Conservation (phyloP, 345 rosid genomes). For the Salix exigua region DNA sequence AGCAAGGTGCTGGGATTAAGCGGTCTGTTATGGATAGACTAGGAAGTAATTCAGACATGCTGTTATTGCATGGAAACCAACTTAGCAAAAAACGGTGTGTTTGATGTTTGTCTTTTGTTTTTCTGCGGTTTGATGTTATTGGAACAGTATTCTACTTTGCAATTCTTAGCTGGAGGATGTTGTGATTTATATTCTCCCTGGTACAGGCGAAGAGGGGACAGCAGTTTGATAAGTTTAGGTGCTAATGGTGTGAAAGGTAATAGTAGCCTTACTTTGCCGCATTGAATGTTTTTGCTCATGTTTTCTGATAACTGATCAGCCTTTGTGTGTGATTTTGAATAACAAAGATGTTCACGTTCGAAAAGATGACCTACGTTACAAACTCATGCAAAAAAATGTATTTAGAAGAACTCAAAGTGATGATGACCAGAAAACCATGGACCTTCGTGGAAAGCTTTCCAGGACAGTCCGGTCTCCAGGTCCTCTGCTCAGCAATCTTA, state of each 20-base stretch:
- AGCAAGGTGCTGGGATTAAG: slow-evolving; percentile 52
- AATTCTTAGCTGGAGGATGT: not conserved
- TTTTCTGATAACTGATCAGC: slow-evolving; percentile 40
- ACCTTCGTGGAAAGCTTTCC: slow-evolving; percentile 77
- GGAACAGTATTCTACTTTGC: not conserved
- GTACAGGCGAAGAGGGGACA: slow-evolving; percentile 70
- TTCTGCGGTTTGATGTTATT: not conserved
- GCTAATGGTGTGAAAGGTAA: slow-evolving; percentile 47
- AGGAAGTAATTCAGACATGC: slow-evolving; percentile 50
- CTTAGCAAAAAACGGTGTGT: slow-evolving; percentile 56
- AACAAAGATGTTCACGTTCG: slow-evolving; percentile 56
- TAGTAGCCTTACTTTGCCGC: slow-evolving; percentile 10
- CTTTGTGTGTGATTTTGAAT: slow-evolving; percentile 20
- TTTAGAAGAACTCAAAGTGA: slow-evolving; percentile 47
- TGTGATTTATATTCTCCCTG: slow-evolving; percentile 15
- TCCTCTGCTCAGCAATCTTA: slow-evolving; percentile 20
- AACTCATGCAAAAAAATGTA: slow-evolving; percentile 65
- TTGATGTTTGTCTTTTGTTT: slow-evolving; percentile 15
- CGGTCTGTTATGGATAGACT: slow-evolving; percentile 83
- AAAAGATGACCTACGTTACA: slow-evolving; percentile 72
- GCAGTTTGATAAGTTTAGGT: slow-evolving; percentile 29
- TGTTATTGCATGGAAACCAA: slow-evolving; percentile 29
- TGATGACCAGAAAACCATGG: slow-evolving; percentile 40
- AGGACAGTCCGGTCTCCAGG: slow-evolving; percentile 45
- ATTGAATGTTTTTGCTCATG: slow-evolving; percentile 14